Base-by-base conservation (phyloP, 1,284 basidiomycete genomes). In the Tilletia indica region DNA sequence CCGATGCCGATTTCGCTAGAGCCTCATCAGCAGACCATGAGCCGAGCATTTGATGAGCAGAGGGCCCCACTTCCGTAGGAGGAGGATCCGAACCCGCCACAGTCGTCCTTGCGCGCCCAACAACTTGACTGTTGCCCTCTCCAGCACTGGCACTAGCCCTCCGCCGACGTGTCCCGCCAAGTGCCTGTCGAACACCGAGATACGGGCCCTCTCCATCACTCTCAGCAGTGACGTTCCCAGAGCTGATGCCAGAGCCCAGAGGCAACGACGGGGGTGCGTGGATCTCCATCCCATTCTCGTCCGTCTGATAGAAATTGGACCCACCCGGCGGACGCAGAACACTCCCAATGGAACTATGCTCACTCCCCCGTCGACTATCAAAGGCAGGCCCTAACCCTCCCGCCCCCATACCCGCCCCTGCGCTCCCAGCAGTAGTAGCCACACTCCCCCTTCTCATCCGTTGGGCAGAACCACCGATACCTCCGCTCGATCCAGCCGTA, bases 281-380 rank as follows among this genome's bases (percentile, higher is more conserved):
- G 51, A 54, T 14, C 42, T 45, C 42, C 6, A 45, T 8, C 42
- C 9, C 42, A 14, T 45, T 45, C 14, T 45, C 42, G 14, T 45
- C 42, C 9, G 42, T 14, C 42, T 45, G 42, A 45, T 45, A 45
- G 14, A 45, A 8, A 45, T 31, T 31, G 25, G 42, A 8, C 6
- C 42, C 42, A 6, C 36, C 61, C 61, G 31, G 61, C 8, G 61
- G 61, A n/a, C 34, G 31, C 34, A 16, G 36, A 12, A 64, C 36
- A 39, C 61, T 64, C 14, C 61, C 61, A 11, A 64, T 64, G 12
- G 61, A 64, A 36, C 61, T 64, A 3, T 64, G 61, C 61, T 9
- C 36, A 39, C 61, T 64, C 12, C 61, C 61, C 1, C 61, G 61
- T 19, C 61, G 61, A 39, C 61, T 64, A 16, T 64, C 61, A 39